phyloP scores from a whole-genome alignment of 2,329 filamentous ascomycete genomes.

The Exserohilum turcica region DNA sequence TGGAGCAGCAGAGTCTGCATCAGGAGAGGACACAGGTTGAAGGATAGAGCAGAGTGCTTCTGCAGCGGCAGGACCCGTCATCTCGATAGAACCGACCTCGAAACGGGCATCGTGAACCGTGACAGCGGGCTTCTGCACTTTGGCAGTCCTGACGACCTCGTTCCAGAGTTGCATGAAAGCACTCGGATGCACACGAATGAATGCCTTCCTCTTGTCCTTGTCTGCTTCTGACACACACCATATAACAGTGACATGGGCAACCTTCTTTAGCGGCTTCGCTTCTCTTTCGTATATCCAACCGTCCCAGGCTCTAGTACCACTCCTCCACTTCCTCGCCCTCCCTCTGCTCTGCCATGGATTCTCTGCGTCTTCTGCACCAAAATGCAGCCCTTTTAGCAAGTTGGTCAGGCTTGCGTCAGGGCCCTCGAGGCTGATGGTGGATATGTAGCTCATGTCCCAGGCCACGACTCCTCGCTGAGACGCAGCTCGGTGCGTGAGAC shows the following conservation, averaged over 20 bases:
- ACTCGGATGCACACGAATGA: constrained; percentile 81
- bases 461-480: constrained; percentile 76
- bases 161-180: constrained; percentile 74
- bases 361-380: constrained; percentile 60
- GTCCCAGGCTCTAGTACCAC: constrained; percentile 62
- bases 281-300: constrained; percentile 64
- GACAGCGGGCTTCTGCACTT: constrained; percentile 65
- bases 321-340: constrained; percentile 71
- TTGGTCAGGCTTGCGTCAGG: constrained; percentile 65
- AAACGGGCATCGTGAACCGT: constrained; percentile 72
- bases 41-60: constrained; percentile 76
- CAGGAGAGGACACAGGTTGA: constrained; percentile 49
- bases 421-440: constrained; percentile 80
- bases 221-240: constrained; percentile 62
- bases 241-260: constrained; percentile 74
- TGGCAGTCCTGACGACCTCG: constrained; percentile 62
- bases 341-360: constrained; percentile 61
- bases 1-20: constrained; percentile 36
- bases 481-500: constrained; percentile 81
- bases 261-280: constrained; percentile 56
- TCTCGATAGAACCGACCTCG: constrained; percentile 73
- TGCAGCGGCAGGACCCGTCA: constrained; percentile 75
- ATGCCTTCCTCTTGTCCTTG: constrained; percentile 57
- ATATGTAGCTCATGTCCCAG: constrained; percentile 95
- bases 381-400: constrained; percentile 65